These are phyloP conservation scores for Sutorius australiensis DNA, from an alignment of 768 basidiomycete genomes.

Conservation along the genomic window DNA sequence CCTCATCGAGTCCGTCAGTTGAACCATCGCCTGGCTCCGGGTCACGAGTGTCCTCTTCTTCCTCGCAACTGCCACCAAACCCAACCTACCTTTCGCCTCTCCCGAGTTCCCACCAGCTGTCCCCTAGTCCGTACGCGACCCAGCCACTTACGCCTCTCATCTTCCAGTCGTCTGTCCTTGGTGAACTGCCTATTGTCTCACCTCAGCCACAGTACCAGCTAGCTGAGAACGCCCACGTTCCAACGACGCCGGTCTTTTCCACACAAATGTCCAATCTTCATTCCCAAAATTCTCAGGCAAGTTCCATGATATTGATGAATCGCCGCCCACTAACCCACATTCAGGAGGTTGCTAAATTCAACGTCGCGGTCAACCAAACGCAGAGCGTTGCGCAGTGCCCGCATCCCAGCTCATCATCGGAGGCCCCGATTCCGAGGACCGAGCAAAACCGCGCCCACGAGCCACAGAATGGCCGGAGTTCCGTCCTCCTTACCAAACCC, in stretches of 20 bases:
- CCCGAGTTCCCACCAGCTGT: constrained; percentile 11
- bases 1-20: constrained; percentile 14
- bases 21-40: constrained; percentile 7
- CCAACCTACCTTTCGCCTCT: neutral
- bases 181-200: neutral
- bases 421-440: constrained; percentile 27
- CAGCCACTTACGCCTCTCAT: constrained; percentile 5
- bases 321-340: neutral
- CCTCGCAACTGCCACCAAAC: constrained; percentile 8
- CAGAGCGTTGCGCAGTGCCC: constrained; percentile 4
- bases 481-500: constrained; percentile 32
- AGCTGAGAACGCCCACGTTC: neutral
- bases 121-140: constrained; percentile 5
- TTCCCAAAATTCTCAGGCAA: constrained; percentile 13
- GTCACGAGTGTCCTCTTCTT: constrained; percentile 19
- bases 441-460: constrained; percentile 36
- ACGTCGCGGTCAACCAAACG: constrained; percentile 10
- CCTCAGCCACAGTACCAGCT: constrained; percentile 3
- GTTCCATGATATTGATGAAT: neutral
- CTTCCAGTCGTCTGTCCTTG: neutral
- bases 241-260: neutral
- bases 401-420: constrained; percentile 10
- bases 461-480: constrained; percentile 31
- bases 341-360: constrained; percentile 13
- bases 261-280: neutral